Conservation (phyloP, 2,329 filamentous ascomycete species). For the Penicillium sp. region DNA sequence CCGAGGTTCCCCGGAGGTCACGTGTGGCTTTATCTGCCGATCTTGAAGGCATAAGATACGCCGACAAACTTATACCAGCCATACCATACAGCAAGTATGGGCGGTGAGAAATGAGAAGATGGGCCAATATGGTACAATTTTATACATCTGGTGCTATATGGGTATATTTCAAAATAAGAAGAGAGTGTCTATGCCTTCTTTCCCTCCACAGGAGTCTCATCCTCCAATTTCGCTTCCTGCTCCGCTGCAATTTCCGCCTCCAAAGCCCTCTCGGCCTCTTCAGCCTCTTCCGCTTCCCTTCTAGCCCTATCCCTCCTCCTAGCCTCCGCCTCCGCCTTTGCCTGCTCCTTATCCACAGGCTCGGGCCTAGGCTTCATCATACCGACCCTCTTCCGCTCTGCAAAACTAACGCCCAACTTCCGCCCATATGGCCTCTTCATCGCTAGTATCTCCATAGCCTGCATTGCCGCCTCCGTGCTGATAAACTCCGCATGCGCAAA, state of each 20-base stretch:
- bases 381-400: conserved; percentile 37
- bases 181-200: neutral
- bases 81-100: neutral
- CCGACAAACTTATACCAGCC: neutral
- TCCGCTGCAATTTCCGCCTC: neutral
- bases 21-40: conserved; percentile 19
- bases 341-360: conserved; percentile 1
- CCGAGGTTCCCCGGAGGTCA: conserved; percentile 33
- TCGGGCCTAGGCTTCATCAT: conserved; percentile 8
- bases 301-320: conserved; percentile 5
- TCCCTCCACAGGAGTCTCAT: neutral
- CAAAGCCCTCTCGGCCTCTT: neutral
- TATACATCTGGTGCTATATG: neutral
- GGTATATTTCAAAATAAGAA: neutral
- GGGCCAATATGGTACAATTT: conserved; percentile 6
- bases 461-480: conserved; percentile 66
- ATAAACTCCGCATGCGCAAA: conserved; percentile 84
- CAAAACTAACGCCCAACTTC: conserved; percentile 65
- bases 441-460: conserved; percentile 61
- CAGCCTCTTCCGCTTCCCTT: neutral
- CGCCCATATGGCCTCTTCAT: conserved; percentile 67
- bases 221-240: neutral
- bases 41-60: neutral
- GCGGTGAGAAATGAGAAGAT: neutral
- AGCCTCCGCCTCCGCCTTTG: neutral